Conservation (phyloP, 2,329 filamentous ascomycete genomes). For the Colletotrichum sublineola region DNA sequence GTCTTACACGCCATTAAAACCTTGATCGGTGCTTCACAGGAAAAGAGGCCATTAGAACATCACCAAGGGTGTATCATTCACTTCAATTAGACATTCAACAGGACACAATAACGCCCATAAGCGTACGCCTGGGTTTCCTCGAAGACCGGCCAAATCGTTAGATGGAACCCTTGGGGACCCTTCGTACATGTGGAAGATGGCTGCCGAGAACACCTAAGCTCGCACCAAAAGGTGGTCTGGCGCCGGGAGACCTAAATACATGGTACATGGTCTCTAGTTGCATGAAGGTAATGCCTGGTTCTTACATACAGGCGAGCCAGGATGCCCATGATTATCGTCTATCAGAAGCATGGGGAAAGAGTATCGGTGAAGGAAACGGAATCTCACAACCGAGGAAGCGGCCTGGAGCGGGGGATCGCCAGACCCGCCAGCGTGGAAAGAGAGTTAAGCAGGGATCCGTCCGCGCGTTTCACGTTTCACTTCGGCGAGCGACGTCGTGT, state of each 20-base stretch:
- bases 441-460: slow-evolving; percentile 39
- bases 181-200: slow-evolving; percentile 23
- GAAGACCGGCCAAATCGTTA: background rate
- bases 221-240: slow-evolving; percentile 7
- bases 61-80: slow-evolving; percentile 13
- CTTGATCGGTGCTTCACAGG: slow-evolving; percentile 6
- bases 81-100: slow-evolving; percentile 6
- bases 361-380: background rate
- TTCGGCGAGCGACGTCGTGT: slow-evolving; percentile 38
- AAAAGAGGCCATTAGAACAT: slow-evolving; percentile 3
- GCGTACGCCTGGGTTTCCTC: background rate
- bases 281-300: background rate
- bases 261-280: background rate
- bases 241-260: background rate
- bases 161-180: slow-evolving; percentile 30
- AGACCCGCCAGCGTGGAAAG: slow-evolving; percentile 23
- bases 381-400: slow-evolving; percentile 1
- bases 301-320: background rate
- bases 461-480: slow-evolving; percentile 42
- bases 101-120: slow-evolving; percentile 8
- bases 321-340: background rate
- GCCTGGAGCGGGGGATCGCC: slow-evolving; percentile 23
- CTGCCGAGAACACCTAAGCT: slow-evolving; percentile 14
- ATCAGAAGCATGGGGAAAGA: background rate
- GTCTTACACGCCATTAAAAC: background rate